Evolutionary conservation across 768 basidiomycete species (phyloP).

Genomic region (Serendipita vermifera): DNA sequence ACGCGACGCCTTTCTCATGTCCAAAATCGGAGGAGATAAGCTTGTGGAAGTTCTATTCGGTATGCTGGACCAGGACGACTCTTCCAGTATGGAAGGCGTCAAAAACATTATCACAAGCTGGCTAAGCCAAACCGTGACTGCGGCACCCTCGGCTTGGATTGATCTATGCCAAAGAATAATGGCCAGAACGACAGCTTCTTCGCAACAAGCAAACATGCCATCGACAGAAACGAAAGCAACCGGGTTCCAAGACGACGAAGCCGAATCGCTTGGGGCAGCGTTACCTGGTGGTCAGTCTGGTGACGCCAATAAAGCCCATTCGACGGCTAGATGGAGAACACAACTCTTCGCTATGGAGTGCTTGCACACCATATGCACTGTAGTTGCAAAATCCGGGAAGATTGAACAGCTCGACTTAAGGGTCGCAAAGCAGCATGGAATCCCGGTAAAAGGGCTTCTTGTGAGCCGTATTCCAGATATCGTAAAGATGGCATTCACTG

Average conservation of each 20-base stretch:
- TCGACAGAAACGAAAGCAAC: slow-evolving; percentile 35
- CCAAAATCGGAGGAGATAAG: slow-evolving; percentile 83
- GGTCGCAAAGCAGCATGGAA: slow-evolving; percentile 48
- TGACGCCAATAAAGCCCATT: slow-evolving; percentile 27
- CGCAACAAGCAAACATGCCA: slow-evolving; percentile 39
- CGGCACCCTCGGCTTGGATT: slow-evolving; percentile 95
- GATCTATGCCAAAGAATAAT: slow-evolving; percentile 95
- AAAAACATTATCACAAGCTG: slow-evolving; percentile 86
- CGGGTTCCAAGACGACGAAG: slow-evolving; percentile 75
- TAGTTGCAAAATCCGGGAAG: slow-evolving; percentile 57
- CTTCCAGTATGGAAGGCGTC: slow-evolving; percentile 86
- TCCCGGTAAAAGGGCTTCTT: slow-evolving; percentile 50
- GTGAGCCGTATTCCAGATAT: slow-evolving; percentile 81
- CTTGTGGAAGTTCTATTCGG: slow-evolving; percentile 91
- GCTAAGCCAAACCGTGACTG: slow-evolving; percentile 86
- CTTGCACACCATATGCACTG: slow-evolving; percentile 73
- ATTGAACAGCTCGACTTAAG: slow-evolving; percentile 74
- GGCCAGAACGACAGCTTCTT: slow-evolving; percentile 80
- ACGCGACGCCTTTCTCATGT: slow-evolving; percentile 82
- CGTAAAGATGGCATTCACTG: slow-evolving; percentile 96
- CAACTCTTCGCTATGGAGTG: slow-evolving; percentile 91
- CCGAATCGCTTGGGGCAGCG: slow-evolving; percentile 67
- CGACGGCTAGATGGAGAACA: slow-evolving; percentile 86
- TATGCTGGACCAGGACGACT: slow-evolving; percentile 68
- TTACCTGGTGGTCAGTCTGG: slow-evolving; percentile 30